phyloP scores from a whole-genome alignment of 2,329 filamentous ascomycete genomes.

The Neoarthrinium moseri region DNA sequence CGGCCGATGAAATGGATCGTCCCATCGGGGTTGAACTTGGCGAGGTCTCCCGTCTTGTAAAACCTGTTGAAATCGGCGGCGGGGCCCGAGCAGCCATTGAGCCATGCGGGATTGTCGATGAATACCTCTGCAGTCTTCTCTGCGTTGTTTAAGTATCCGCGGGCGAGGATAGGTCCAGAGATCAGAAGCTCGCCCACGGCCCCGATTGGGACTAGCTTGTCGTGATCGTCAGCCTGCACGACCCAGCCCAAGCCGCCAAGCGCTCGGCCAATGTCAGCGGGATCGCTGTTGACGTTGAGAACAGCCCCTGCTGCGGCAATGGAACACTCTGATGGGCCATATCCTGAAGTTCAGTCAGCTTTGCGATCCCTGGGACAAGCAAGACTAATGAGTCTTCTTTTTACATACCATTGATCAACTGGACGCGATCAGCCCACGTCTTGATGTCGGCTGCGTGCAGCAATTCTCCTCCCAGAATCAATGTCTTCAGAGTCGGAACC shows the following conservation, averaged over 20 bases:
- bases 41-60: conserved; percentile 11
- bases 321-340: conserved; percentile 5
- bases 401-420: conserved; percentile 5
- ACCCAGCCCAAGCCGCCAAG: conserved; percentile 9
- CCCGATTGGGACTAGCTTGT: conserved; percentile 14
- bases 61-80: conserved; percentile 7
- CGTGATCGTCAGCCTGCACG: conserved; percentile 8
- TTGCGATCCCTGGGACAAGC: too few relatives aligned
- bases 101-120: conserved; percentile 14
- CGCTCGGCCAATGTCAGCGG: conserved; percentile 1
- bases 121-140: conserved; percentile 21
- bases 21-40: conserved; percentile 3
- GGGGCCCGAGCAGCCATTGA: not conserved
- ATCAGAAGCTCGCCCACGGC: conserved; percentile 17
- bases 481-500: not conserved
- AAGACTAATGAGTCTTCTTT: too few relatives aligned
- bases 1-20: conserved; percentile 4
- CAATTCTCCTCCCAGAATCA: conserved; percentile 8
- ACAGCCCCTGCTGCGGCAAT: not conserved
- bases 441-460: not conserved
- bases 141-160: conserved; percentile 29
- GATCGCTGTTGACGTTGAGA: not conserved
- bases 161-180: conserved; percentile 11
- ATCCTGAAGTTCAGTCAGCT: too few relatives aligned
- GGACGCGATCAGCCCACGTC: conserved; percentile 2